Base-by-base conservation (phyloP, 495 filamentous ascomycete genomes). In the Lasiosphaeria miniovina region DNA sequence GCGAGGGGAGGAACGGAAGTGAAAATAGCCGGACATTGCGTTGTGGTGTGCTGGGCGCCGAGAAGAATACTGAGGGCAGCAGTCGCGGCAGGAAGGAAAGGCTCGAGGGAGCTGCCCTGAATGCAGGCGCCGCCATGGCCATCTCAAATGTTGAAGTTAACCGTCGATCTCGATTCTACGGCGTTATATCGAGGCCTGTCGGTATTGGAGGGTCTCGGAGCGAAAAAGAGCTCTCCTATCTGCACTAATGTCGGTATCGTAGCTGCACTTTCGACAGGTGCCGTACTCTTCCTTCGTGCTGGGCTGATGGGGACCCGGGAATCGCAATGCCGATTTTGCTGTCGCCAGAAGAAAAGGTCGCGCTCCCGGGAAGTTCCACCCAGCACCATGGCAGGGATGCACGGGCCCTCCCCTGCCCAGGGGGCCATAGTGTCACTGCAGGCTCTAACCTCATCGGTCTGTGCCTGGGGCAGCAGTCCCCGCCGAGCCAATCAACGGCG, bases 1-100 rank as follows among this genome's bases (percentile, higher is more conserved):
- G 61, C 10, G 82, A 72, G n/a, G 82, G 71, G 60, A 86, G 65
- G 48, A 80, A 57, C 65, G 69, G 69, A 68, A 70, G 57, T 48
- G 77, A 68, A 58, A 78, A 55, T 58, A 74, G 74, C 52, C 73
- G 70, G 51, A 73, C 67, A 38, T 63, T 75, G 58, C 75, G 54
- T 11, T 70, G 69, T 33, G 71, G 74, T 34, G 71, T 73, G 68
- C 75, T 71, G 59, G 75, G 68, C 41, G 75, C 64, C 43, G 72
- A 62, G 53, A 75, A 71, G 60, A 77, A 63, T 51, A 59, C 64
- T 48, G 77, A 64, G 40, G 68, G 62, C 54, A 81, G 60, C 6
- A 80, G 69, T 61, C 74, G 71, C 33, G 74, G 64, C 62, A 69
- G 49, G 56, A 77, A 54, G 12, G 63, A 58, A 48, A 62, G 50